Evolutionary conservation across 139 green algal species (phyloP), one percentile per base, ranked within the genome.

Genomic region (Auxenochlorella protothecoides): DNA sequence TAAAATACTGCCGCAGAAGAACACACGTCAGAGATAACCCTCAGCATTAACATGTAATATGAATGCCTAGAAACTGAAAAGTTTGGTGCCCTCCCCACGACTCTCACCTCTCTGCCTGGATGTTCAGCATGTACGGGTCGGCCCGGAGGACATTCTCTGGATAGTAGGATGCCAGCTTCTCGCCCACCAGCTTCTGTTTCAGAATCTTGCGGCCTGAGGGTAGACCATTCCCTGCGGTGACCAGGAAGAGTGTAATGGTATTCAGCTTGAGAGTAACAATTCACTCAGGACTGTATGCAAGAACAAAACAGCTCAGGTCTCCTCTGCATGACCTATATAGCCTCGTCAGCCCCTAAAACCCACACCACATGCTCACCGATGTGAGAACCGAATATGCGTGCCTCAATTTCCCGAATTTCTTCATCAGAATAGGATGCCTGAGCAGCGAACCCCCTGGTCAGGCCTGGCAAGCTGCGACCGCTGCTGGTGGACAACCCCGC

Each of bases 181-280:
- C 53, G 0, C 86, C 86, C 9, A 85, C 55, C 59, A 91, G 73
- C 64, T 72, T 73, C 56, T 75, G 68, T 13, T 80, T 65, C 66
- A 91, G 71, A 12, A 91, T 68, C 73, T 91, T 91, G 51, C 84
- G 74, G 6, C 86, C 86, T 5, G 83, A 89, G 15, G 77, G 75
- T 75, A 89, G 59, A 27, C 81, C 81, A 68, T 91, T 86, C 16
- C 86, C 73, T 78, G 67, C 63, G 7, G 15, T 6, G 16, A 6
- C 27, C 5, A 16, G 11, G 61, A 53, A 55, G 44, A 15, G 67
- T 44, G 27, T 44, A 44, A 44, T 44, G 27, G 1, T 44, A 44
- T 44, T 44, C 27, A 44, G 27, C 27, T 44, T 44, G 27, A 44
- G 27, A 44, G 27, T 44, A 44, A 44, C 27, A 44, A 44, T 44